phyloP scores from a whole-genome alignment of 2,329 filamentous ascomycete genomes.

The Colletotrichum ledebouriae region DNA sequence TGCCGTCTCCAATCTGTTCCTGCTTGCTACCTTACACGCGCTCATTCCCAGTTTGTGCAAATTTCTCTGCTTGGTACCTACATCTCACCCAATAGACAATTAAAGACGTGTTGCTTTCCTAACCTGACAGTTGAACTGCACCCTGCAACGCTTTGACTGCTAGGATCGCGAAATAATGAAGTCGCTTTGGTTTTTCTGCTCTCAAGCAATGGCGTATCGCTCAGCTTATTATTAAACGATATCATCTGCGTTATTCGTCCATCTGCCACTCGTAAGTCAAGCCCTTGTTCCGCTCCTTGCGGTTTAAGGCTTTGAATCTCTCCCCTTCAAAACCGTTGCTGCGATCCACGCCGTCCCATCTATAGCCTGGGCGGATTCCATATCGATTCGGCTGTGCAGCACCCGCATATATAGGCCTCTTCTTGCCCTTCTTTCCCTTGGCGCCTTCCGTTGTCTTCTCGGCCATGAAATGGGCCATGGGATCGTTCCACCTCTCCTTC shows the following conservation, averaged over 20 bases:
- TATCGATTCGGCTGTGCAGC: conserved; percentile 91
- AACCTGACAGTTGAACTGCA: too few species aligned
- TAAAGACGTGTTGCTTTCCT: too few species aligned
- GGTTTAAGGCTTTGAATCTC: conserved; percentile 90
- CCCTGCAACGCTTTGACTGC: too few species aligned
- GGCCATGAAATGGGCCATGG: conserved; percentile 83
- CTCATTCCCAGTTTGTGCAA: too few species aligned
- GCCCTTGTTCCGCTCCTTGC: conserved; percentile 79
- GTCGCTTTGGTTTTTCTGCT: not conserved
- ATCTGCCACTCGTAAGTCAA: conserved; percentile 96
- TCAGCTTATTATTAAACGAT: not conserved
- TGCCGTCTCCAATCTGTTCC: not conserved
- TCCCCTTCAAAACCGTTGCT: conserved; percentile 94
- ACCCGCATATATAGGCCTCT: conserved; percentile 80
- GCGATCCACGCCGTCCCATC: conserved; percentile 97
- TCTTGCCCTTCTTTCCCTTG: conserved; percentile 49
- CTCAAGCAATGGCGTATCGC: too few species aligned
- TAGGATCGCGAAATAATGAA: too few species aligned
- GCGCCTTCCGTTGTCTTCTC: conserved; percentile 56
- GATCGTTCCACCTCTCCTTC: conserved; percentile 90
- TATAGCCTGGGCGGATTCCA: conserved; percentile 89
- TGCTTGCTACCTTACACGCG: not conserved
- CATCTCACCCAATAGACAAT: too few species aligned
- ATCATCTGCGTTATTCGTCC: conserved; percentile 74
- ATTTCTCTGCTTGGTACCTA: too few species aligned